Evolutionary conservation across 352 stramenopile genomes (phyloP), one percentile per base, ranked within the genome.

Genomic region (Phytophthora megakarya): DNA sequence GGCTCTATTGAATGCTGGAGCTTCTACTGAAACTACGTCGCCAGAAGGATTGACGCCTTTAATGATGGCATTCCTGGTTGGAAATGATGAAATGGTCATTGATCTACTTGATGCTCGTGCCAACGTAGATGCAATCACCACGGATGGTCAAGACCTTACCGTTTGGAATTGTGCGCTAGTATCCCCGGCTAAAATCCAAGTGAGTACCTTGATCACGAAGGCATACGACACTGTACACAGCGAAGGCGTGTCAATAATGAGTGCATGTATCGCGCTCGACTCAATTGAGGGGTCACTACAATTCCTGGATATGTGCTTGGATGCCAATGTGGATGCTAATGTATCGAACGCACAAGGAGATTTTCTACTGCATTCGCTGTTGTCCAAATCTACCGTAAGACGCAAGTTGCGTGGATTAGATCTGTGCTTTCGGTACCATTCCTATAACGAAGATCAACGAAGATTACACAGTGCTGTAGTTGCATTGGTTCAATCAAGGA

Each of bases 371-470:
- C 85, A 92, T 35, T 72, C 73, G 4, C 18, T 89, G 9, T 46
- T 94, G 1, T 92, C 83, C 2, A 77, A 75, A 33, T 70, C 68
- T 0, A 61, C 73, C 22, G 70, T 94, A 0, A 80, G 78, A 6
- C 69, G 73, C 15, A 70, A 71, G 12, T 22, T 92, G 6, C 80
- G 84, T n/a, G 80, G 83, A 5, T 40, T 87, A 2, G 59, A 81
- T 21, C 16, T 92, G 35, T 89, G 83, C 37, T 78, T 86, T 40
- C 75, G 79, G 4, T 92, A 89, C 56, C 51, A 88, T 59, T 86
- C 80, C 1, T 62, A 62, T 10, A 38, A 54, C 1, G 48, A 80
- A 26, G 65, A 77, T 30, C n/a, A 42, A 12, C 16, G 45, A 26
- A 49, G 50, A 10, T 22, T 79, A 21, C 70, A 30, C 16, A 54